Percentiles rank a stretch among this genome's conserved stretches.
Conservation (phyloP, 1,139 yeast species). For the Diutina mesorugosa region DNA sequence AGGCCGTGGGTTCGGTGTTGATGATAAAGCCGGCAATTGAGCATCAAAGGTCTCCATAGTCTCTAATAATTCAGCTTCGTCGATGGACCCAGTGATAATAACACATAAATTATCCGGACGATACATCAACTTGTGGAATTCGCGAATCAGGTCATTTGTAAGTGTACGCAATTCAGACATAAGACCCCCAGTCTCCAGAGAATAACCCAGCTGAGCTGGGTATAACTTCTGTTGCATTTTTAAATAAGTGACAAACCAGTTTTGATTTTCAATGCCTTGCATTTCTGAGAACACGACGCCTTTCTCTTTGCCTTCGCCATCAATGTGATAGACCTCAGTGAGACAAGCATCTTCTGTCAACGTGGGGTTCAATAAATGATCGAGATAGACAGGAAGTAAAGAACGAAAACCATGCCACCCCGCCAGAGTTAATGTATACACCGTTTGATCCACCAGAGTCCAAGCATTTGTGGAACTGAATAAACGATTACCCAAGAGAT, state of each 20-base stretch:
- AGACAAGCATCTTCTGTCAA: slow-evolving; percentile 81
- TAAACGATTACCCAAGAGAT: slow-evolving; percentile 73
- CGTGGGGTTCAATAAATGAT: slow-evolving; percentile 77
- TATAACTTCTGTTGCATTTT: slow-evolving; percentile 54
- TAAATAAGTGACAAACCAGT: slow-evolving; percentile 59
- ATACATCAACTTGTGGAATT: slow-evolving; percentile 62
- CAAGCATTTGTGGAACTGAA: slow-evolving; percentile 91
- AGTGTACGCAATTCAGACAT: slow-evolving; percentile 64
- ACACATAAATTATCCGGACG: slow-evolving; percentile 78
- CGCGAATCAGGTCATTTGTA: slow-evolving; percentile 58
- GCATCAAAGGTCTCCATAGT: slow-evolving; percentile 55
- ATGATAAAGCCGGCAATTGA: slow-evolving; percentile 30
- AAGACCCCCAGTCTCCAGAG: slow-evolving; percentile 91
- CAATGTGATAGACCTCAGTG: slow-evolving; percentile 92
- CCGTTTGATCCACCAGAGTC: slow-evolving; percentile 96
- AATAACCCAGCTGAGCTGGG: slow-evolving; percentile 56
- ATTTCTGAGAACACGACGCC: slow-evolving; percentile 97
- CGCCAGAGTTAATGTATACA: slow-evolving; percentile 80
- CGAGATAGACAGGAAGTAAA: slow-evolving; percentile 78
- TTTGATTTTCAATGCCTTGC: slow-evolving; percentile 83
- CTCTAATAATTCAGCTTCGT: slow-evolving; percentile 53
- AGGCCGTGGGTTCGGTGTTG: slow-evolving; percentile 42
- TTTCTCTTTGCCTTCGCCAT: slow-evolving; percentile 80
- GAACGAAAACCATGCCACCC: slow-evolving; percentile 93
- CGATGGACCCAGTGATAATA: slow-evolving; percentile 74